Base-by-base conservation (phyloP, 2,329 filamentous ascomycete genomes). In the Paraphaeosphaeria sporulosa region DNA sequence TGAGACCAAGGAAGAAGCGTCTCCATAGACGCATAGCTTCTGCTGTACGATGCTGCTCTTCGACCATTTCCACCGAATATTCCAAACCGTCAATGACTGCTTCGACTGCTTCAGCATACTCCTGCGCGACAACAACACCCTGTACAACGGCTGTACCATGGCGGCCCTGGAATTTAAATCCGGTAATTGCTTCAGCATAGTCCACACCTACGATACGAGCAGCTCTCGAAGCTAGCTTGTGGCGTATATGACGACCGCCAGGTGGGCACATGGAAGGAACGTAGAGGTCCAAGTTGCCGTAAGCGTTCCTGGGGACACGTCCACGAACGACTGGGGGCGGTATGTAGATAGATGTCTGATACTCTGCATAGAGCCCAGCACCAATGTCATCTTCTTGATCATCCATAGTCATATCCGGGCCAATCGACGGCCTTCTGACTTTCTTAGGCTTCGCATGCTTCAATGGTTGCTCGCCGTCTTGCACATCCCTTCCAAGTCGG, bases 121-220 rank as follows among this genome's bases (percentile, higher is more conserved):
- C 90, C 17, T 79, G 74, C 0, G 93, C 90, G 1, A 96, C 87
- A 0, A 99, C 88, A 0, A 90, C 86, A 1, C 95, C 95, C 40
- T 87, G 85, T 2, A 95, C 79, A 2, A 97, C 85, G 1, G 95
- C 93, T 2, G 93, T 97, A 17, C 94, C 94, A 58, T 92, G 89
- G 2, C 92, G 87, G 0, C 93, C 93, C 71, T 88, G 89, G 79
- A 98, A 99, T 40, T 90, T 85, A 71, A 98, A 99, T 0, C 94
- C 94, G 0, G 90, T 95, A 5, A 99, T 87, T 0, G 95, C 95
- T 34, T 94, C 92, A 2, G 92, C 92, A 75, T 91, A 96, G 78
- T 98, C 93, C 19, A 98, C 84, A 0, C 89, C 89, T 1, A 97
- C 77, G 1, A 94, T 79, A 58, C 86, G 87, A 0, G 93, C 93